Evolutionary conservation across 441 rosid genomes (phyloP).

Genomic region (Breynia disticha): DNA sequence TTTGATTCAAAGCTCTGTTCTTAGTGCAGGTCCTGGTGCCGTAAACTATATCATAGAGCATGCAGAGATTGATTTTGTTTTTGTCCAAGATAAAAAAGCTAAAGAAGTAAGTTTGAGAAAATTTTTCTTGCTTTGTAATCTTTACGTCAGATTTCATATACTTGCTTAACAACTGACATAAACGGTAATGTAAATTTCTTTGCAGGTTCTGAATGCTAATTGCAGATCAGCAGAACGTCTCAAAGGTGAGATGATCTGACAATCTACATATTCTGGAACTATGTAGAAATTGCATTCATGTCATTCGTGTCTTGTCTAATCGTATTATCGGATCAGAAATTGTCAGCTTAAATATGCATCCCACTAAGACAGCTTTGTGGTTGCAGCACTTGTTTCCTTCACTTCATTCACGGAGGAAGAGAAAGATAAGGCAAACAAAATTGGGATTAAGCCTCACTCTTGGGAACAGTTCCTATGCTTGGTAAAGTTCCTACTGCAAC

Average conservation of each 20-base stretch:
- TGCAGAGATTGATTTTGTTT: constrained; percentile 72
- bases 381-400: constrained; percentile 75
- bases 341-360: constrained; percentile 6
- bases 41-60: constrained; percentile 75
- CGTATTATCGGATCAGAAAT: too few relatives aligned
- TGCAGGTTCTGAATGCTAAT: constrained; percentile 54
- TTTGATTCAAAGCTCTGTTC: neutral
- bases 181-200: constrained; percentile 7
- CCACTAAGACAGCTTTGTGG: constrained; percentile 17
- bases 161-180: constrained; percentile 6
- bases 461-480: constrained; percentile 67
- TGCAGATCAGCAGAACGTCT: constrained; percentile 46
- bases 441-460: constrained; percentile 44
- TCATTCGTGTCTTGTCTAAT: too few relatives aligned
- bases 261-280: constrained; percentile 7
- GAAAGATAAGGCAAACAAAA: constrained; percentile 35
- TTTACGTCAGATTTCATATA: neutral
- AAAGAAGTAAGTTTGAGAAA: constrained; percentile 43
- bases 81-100: constrained; percentile 70
- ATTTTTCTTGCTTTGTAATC: neutral
- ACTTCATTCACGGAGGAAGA: constrained; percentile 47
- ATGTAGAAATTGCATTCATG: too few relatives aligned
- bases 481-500: constrained; percentile 33
- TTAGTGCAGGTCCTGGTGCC: constrained; percentile 68
- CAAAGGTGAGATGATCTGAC: constrained; percentile 33